These are phyloP conservation scores for Pseudocercospora fuligena DNA, from an alignment of 2,329 filamentous ascomycete species.

Conservation along the genomic window DNA sequence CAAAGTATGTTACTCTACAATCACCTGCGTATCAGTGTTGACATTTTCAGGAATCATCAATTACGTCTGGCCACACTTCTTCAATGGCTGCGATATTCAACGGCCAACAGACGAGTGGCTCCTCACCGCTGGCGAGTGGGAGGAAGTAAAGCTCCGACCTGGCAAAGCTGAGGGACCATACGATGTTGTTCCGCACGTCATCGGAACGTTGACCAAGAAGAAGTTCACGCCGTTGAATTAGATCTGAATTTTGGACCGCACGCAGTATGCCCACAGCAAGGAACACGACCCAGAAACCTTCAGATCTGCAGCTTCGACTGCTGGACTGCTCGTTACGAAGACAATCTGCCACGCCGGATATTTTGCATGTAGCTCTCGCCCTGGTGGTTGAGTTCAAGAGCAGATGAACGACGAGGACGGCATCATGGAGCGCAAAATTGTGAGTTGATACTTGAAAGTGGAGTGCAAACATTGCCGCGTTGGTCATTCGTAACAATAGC, in stretches of 20 bases:
- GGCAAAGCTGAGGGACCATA: constrained; percentile 40
- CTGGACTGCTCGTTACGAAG: background rate
- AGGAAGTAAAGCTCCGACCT: constrained; percentile 39
- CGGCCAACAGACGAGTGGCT: constrained; percentile 45
- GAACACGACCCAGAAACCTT: too few relatives aligned
- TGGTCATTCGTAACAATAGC: background rate
- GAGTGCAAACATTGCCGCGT: background rate
- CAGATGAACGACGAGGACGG: background rate
- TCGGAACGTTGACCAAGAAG: constrained; percentile 41
- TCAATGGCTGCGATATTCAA: constrained; percentile 42
- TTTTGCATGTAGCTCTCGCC: background rate
- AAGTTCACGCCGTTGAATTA: constrained; percentile 24
- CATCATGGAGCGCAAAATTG: background rate
- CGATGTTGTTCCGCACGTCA: constrained; percentile 42
- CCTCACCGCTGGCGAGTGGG: constrained; percentile 41
- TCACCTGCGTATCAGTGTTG: background rate
- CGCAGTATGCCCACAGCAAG: too few relatives aligned
- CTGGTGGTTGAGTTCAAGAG: background rate
- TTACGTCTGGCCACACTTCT: constrained; percentile 42
- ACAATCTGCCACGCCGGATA: background rate
- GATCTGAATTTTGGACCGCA: background rate
- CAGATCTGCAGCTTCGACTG: too few relatives aligned
- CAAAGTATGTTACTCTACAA: constrained; percentile 38
- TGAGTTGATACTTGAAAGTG: background rate
- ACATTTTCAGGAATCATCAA: constrained; percentile 37